Evolutionary conservation across 768 basidiomycete species (phyloP), one percentile per base, ranked within the genome.

Genomic region (Lenzites betulinus): DNA sequence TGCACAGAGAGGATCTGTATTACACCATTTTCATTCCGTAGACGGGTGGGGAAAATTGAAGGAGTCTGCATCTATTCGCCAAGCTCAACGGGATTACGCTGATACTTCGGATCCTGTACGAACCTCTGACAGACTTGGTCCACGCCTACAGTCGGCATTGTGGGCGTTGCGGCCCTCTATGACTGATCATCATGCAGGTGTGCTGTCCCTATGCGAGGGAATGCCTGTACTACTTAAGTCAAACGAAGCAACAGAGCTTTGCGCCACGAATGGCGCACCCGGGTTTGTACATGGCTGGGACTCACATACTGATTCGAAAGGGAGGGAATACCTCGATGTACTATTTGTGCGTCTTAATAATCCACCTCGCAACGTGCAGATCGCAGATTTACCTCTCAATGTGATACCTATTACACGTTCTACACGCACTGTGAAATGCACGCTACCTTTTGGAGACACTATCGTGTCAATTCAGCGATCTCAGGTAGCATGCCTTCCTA

Each of bases 401-500:
- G 67, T 65, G 25, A 63, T 22, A 13, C 48, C 9, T 18, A 53
- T 12, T 1, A 11, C 9, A 25, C 39, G 25, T 13, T 18, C 7
- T 28, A 51, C 23, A 54, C 44, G 20, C 4, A 18, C 18, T 7
- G 25, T 11, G n/a, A n/a, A n/a, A 51, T 22, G 44, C 59, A 30
- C 4, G n/a, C 16, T 23, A 6, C 44, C 20, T 9, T 26, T 26
- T 6, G 28, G 65, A 18, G 58, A 64, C 18, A 58, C 48, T 7
- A 20, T 65, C 8, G 66, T 70, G 54, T 63, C 63, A 2, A 33
- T 69, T 16, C 20, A 16, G 0, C 30, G 69, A n/a, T 8, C 41
- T 4, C 68, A 71, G 35, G 56, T 66, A 1, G 59, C 20, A 11
- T 46, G 65, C 1, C 36, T 69, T 0, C 70, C 64, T 1, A 66